Base-by-base conservation (phyloP, 805 yeast genomes). In the Cephaloascus albidus region DNA sequence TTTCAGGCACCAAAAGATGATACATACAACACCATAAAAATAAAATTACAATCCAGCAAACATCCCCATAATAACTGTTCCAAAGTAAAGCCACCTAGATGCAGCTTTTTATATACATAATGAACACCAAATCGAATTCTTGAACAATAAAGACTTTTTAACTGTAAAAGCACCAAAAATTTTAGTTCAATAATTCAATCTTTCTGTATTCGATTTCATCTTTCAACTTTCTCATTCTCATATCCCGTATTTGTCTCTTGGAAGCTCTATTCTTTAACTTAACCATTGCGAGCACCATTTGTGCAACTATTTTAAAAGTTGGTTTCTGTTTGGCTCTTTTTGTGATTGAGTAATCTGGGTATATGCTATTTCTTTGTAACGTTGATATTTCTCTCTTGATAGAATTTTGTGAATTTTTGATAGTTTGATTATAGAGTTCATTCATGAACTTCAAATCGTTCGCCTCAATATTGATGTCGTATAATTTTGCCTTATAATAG, bases 401-500 rank as follows among this genome's bases (percentile, higher is more conserved):
- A 38, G 51, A 47, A 6, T 58, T 43, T 41, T 56, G 53, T 38
- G 51, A 55, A 31, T 52, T 46, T 31, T 47, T 49, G 23, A 61
- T 45, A 18, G 63, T 53, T 35, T 46, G 45, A 34, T 48, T 43
- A 48, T 61, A 49, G 42, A 59, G 63, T 5, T 53, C 46, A 38
- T 58, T 51, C 44, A 54, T 51, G 44, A 55, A 65, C 42, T 50
- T 57, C 41, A 65, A 53, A 44, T 65, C 71, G 8, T 55, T 49
- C 6, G 28, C 28, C 34, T 48, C 42, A 34, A 60, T 57, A 37
- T 62, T 58, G 38, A 66, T 52, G 41, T 75, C 77, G 36, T 65
- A 65, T 36, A 73, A 55, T 46, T 68, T 72, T 38, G 76, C 67
- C 45, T 59, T 66, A 52, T 66, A 70, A 40, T 70, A 63, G 27